These are phyloP conservation scores for Eucommia ulmoides DNA, from an alignment of 257 asterid genomes.

Conservation along the genomic window DNA sequence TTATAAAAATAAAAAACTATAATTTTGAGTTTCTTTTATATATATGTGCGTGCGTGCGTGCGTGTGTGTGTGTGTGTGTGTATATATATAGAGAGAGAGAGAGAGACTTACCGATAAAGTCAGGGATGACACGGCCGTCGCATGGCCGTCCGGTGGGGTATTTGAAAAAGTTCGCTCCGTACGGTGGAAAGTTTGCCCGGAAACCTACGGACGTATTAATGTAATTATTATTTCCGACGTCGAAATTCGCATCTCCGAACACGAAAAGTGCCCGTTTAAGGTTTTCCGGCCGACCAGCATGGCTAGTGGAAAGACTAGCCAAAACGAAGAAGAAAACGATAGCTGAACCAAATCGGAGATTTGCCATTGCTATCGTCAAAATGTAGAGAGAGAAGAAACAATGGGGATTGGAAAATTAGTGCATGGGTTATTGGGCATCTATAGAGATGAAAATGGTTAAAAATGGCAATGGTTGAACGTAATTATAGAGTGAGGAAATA, in stretches of 20 bases:
- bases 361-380: no score
- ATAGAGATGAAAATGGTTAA: no score
- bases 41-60: not conserved
- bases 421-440: no score
- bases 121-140: not conserved
- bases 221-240: not conserved
- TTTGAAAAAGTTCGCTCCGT: not conserved
- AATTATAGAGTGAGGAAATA: no score
- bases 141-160: not conserved
- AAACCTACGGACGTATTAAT: not conserved
- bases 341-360: no score
- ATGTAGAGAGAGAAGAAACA: no score
- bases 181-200: not conserved
- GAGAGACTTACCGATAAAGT: not conserved
- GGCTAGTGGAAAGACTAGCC: no score
- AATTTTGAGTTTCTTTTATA: not conserved
- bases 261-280: not conserved
- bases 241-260: not conserved
- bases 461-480: no score
- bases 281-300: no score
- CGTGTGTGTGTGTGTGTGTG: not conserved
- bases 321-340: no score
- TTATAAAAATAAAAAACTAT: slow-evolving; percentile 9
- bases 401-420: no score
- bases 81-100: no score